These are phyloP conservation scores for Kandelia obovata DNA, from an alignment of 345 rosid species.

Conservation along the genomic window DNA sequence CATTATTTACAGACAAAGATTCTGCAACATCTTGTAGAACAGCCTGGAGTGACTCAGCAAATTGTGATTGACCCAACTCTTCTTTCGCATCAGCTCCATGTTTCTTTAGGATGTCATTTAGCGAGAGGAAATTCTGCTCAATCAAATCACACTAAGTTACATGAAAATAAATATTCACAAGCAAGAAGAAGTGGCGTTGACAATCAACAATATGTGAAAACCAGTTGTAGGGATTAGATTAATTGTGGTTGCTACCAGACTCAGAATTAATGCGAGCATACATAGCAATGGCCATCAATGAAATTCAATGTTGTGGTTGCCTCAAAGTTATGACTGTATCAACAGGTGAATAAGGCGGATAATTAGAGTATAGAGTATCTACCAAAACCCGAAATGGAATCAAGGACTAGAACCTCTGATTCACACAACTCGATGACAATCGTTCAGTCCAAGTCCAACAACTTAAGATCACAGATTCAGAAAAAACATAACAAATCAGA, in stretches of 20 bases:
- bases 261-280: neutral
- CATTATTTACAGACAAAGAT: constrained; percentile 46
- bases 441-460: too few relatives aligned
- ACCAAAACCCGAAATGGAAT: too few relatives aligned
- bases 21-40: constrained; percentile 72
- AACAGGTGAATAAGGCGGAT: too few relatives aligned
- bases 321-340: too few relatives aligned
- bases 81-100: constrained; percentile 68
- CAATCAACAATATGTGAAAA: neutral
- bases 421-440: too few relatives aligned
- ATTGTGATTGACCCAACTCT: constrained; percentile 84
- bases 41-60: constrained; percentile 71
- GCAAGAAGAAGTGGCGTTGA: neutral
- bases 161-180: neutral
- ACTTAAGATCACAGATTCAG: too few relatives aligned
- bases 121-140: constrained; percentile 56
- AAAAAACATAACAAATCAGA: neutral
- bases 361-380: too few relatives aligned
- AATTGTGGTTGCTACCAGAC: neutral
- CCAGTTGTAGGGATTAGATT: too few relatives aligned
- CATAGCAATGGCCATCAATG: neutral
- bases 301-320: neutral
- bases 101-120: constrained; percentile 70
- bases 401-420: too few relatives aligned
- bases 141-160: constrained; percentile 16